These are phyloP conservation scores for Mariannaea sp. DNA, from an alignment of 2,329 filamentous ascomycete genomes.

Conservation along the genomic window DNA sequence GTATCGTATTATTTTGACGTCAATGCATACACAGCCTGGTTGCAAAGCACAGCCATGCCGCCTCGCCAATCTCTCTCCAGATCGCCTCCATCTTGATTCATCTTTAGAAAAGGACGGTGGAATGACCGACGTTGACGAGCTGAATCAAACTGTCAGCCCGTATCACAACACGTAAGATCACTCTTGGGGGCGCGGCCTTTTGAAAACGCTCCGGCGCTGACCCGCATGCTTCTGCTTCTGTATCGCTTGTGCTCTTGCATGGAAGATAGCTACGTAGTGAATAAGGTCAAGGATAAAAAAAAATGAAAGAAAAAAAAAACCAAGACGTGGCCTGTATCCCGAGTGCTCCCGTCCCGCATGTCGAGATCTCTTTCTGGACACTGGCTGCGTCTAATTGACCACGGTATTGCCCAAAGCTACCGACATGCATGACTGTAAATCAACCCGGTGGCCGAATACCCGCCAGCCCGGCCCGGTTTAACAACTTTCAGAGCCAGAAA, in stretches of 20 bases:
- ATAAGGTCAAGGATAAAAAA: slow-evolving; percentile 2
- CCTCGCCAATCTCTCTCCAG: not conserved
- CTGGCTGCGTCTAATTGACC: not conserved
- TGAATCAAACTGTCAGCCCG: not conserved
- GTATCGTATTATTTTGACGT: not conserved
- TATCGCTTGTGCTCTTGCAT: not conserved
- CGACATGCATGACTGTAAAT: not conserved
- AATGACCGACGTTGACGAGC: not conserved
- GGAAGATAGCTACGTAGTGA: not conserved
- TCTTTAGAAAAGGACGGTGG: too few relatives aligned
- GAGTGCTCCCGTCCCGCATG: not conserved
- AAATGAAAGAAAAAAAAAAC: too few relatives aligned
- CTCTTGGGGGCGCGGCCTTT: too few relatives aligned
- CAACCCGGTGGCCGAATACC: not conserved
- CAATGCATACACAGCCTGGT: not conserved
- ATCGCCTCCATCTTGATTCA: not conserved
- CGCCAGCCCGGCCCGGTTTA: slow-evolving; percentile 8
- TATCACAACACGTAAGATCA: slow-evolving; percentile 10
- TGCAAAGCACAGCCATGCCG: not conserved
- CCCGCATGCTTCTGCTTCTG: slow-evolving; percentile 7
- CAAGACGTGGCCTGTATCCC: slow-evolving; percentile 1
- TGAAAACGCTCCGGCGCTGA: slow-evolving; percentile 10
- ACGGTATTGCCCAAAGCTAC: not conserved
- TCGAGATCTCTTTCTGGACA: slow-evolving; percentile 1
- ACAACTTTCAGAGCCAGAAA: not conserved